These are phyloP conservation scores for Beauveria rudraprayagi DNA, from an alignment of 2,329 filamentous ascomycete species.

Conservation along the genomic window DNA sequence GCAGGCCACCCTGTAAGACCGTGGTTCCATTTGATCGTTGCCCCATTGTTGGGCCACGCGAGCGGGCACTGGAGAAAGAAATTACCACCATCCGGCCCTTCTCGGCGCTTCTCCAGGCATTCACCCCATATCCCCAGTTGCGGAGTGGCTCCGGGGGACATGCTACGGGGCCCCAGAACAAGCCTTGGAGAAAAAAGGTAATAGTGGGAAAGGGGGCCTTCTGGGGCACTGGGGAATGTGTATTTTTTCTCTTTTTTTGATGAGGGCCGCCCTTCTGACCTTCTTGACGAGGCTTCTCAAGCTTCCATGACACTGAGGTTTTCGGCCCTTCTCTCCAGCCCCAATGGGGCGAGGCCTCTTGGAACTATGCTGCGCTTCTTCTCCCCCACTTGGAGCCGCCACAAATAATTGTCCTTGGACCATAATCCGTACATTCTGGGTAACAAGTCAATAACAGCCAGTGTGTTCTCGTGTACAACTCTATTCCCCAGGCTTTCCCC, in stretches of 20 bases:
- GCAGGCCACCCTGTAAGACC: no score
- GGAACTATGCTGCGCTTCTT: background rate
- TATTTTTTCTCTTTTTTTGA: no score
- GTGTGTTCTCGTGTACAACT: background rate
- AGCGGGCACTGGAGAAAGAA: background rate
- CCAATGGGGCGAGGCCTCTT: background rate
- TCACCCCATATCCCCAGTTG: slow-evolving; percentile 1
- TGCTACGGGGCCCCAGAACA: slow-evolving; percentile 1
- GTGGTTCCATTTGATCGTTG: no score
- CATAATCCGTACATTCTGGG: background rate
- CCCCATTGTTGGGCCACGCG: background rate
- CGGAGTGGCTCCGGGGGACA: slow-evolving; percentile 6
- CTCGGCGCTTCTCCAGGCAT: slow-evolving; percentile 8
- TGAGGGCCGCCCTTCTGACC: no score
- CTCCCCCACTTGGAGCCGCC: slow-evolving; percentile 5
- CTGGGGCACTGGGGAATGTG: background rate
- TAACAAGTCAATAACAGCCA: background rate
- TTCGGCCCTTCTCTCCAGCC: slow-evolving; percentile 10
- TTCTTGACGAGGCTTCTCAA: background rate
- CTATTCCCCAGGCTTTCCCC: slow-evolving; percentile 5
- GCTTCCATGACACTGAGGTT: background rate
- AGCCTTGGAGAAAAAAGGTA: background rate
- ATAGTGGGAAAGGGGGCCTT: background rate
- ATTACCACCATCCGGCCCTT: slow-evolving; percentile 9
- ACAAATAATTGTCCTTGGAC: background rate